phyloP scores from a whole-genome alignment of 176 grass and related monocot genomes.

The Phoenix dactylifera region DNA sequence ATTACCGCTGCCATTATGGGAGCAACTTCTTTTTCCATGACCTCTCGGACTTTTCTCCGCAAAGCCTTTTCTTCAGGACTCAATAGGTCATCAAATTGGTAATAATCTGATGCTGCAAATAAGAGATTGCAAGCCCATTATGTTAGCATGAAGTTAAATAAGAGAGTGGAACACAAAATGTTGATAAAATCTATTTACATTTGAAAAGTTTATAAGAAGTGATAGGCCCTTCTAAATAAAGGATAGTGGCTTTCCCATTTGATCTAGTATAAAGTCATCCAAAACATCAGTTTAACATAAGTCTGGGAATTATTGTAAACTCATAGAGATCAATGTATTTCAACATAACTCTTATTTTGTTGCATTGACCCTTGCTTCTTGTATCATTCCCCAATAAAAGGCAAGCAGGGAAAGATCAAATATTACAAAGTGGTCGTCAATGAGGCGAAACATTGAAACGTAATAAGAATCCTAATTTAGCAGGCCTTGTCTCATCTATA shows the following conservation, averaged over 20 bases:
- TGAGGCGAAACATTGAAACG: too few relatives aligned
- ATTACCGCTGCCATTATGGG: constrained; percentile 81
- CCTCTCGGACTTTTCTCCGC: constrained; percentile 45
- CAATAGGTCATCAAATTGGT: constrained; percentile 83
- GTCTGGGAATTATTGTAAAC: too few relatives aligned
- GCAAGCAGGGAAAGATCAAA: too few relatives aligned
- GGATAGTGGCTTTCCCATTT: neutral
- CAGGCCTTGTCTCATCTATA: too few relatives aligned
- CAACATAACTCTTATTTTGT: too few relatives aligned
- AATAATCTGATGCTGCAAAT: constrained; percentile 77
- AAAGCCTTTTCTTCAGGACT: constrained; percentile 48
- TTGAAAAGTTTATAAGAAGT: neutral
- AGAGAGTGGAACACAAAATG: neutral
- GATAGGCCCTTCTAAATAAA: neutral
- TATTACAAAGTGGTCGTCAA: too few relatives aligned
- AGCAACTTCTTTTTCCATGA: constrained; percentile 74
- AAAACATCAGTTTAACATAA: too few relatives aligned
- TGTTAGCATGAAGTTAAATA: neutral
- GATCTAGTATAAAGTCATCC: neutral
- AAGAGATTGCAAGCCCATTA: neutral
- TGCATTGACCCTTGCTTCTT: too few relatives aligned
- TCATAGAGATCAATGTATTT: too few relatives aligned
- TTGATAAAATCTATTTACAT: neutral
- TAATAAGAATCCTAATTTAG: too few relatives aligned
- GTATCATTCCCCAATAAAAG: too few relatives aligned